Conservation (phyloP, 495 filamentous ascomycete genomes). For the Lepraria neglecta region DNA sequence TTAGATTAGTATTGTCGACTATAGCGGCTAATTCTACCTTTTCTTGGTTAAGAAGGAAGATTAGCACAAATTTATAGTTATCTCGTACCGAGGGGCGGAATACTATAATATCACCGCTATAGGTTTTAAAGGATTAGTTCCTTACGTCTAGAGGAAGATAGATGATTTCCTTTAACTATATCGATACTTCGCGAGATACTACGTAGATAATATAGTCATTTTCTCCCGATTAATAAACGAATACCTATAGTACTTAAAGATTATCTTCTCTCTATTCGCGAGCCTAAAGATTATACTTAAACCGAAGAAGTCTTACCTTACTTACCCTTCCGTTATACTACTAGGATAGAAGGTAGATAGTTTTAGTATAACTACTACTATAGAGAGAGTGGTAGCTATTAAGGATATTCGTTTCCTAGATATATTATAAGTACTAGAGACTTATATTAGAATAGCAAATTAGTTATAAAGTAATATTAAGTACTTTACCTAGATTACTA, state of each 20-base stretch:
- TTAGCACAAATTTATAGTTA: neutral
- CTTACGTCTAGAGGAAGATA: neutral
- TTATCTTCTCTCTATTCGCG: neutral
- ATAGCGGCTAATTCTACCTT: neutral
- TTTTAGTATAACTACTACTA: neutral
- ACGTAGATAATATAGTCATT: neutral
- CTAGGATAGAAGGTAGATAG: neutral
- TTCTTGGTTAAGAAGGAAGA: neutral
- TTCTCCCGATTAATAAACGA: neutral
- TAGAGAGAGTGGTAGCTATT: no score
- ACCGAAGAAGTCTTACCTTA: neutral
- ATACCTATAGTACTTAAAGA: neutral
- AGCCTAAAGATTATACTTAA: neutral
- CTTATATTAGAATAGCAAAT: no score
- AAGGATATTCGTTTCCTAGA: no score
- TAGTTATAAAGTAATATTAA: no score
- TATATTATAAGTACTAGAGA: no score
- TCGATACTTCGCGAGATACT: neutral
- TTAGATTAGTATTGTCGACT: neutral
- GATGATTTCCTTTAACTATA: neutral
- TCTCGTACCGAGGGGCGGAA: neutral
- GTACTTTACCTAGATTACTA: no score
- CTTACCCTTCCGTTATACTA: neutral
- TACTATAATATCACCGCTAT: neutral
- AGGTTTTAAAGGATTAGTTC: neutral